Evolutionary conservation across 345 rosid species (phyloP).

Genomic region (Garcia nutans): DNA sequence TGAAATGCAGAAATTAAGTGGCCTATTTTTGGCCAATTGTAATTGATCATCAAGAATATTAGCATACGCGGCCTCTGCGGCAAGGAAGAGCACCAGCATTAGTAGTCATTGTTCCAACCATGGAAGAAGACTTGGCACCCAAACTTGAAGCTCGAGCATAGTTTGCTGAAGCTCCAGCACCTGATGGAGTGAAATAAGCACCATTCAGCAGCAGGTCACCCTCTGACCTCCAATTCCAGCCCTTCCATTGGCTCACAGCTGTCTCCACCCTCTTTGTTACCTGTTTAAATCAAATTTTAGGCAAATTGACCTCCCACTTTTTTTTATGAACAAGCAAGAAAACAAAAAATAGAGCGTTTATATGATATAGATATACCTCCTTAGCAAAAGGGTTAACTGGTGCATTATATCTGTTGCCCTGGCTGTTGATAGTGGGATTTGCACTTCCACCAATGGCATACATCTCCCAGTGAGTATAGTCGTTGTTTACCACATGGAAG

Average conservation of each 20-base stretch:
- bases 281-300: conserved; percentile 33
- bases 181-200: conserved; percentile 85
- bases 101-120: conserved; percentile 74
- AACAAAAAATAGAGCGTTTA: not conserved
- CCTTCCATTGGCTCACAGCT: conserved; percentile 46
- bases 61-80: conserved; percentile 59
- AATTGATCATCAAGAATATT: conserved; percentile 12
- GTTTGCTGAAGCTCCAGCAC: conserved; percentile 77
- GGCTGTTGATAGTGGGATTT: conserved; percentile 88
- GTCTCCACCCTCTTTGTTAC: conserved; percentile 91
- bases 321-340: not conserved
- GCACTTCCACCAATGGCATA: conserved; percentile 99
- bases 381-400: conserved; percentile 73
- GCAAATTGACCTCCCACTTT: not conserved
- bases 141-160: conserved; percentile 89
- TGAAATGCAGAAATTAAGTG: conserved; percentile 10
- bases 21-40: conserved; percentile 34
- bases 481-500: conserved; percentile 95
- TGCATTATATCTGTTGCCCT: conserved; percentile 89
- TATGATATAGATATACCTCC: conserved; percentile 45
- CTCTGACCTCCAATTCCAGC: conserved; percentile 94
- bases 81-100: conserved; percentile 72
- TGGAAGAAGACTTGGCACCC: conserved; percentile 83
- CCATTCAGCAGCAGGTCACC: conserved; percentile 86
- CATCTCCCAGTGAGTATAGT: conserved; percentile 98